Conservation (phyloP, 805 yeast species). For the Saturnispora quitensis region DNA sequence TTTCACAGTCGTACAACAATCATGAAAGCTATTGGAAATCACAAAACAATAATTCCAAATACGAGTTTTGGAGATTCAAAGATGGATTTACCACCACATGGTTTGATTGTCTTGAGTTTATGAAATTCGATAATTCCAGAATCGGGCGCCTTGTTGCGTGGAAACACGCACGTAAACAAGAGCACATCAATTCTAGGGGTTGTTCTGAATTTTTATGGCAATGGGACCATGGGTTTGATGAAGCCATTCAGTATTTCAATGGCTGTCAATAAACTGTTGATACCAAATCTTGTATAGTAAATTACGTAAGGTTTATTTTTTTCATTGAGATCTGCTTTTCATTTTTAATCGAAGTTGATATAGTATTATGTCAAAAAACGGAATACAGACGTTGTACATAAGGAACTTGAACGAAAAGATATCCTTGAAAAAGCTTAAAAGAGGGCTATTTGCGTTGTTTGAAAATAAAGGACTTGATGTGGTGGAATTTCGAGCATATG, state of each 20-base stretch:
- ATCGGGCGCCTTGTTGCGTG: constrained; percentile 70
- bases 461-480: constrained; percentile 37
- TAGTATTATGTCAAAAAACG: not conserved
- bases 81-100: constrained; percentile 76
- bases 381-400: constrained; percentile 33
- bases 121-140: constrained; percentile 55
- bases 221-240: constrained; percentile 78
- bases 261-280: not conserved
- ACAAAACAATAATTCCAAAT: constrained; percentile 46
- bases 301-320: not conserved
- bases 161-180: constrained; percentile 50
- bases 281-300: not conserved
- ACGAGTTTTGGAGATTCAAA: constrained; percentile 73
- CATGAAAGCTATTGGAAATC: constrained; percentile 66
- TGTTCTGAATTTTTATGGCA: constrained; percentile 63
- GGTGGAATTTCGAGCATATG: constrained; percentile 44
- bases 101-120: constrained; percentile 63
- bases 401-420: constrained; percentile 67
- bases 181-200: constrained; percentile 54
- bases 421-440: constrained; percentile 40
- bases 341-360: not conserved
- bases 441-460: constrained; percentile 35
- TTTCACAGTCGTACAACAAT: constrained; percentile 29
- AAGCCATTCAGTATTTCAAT: constrained; percentile 43
- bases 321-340: not conserved